Conservation (phyloP, 2,329 filamentous ascomycete genomes). For the Penicillium paneum region DNA sequence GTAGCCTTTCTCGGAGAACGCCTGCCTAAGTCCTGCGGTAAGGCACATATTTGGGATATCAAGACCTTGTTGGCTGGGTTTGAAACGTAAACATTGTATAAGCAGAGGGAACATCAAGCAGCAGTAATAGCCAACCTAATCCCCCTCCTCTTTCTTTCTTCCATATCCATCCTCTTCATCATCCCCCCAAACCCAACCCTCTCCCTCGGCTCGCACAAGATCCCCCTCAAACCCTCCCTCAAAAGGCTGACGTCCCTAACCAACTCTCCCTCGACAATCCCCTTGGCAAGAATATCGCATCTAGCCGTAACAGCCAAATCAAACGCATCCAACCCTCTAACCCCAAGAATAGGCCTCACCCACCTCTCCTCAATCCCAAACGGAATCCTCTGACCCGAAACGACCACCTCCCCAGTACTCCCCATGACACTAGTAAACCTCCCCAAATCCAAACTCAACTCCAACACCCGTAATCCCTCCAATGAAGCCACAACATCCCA, state of each 20-base stretch:
- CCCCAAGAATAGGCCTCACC: conserved; percentile 29
- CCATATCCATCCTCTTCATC: background rate
- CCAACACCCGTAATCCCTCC: conserved; percentile 18
- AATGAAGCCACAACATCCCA: conserved; percentile 27
- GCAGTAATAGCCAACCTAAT: conserved; percentile 31
- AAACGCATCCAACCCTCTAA: conserved; percentile 30
- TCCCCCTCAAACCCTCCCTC: conserved; percentile 24
- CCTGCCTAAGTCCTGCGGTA: no score
- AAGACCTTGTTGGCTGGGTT: no score
- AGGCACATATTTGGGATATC: no score
- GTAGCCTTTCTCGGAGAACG: no score
- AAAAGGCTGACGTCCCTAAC: conserved; percentile 26
- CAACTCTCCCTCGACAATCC: conserved; percentile 28
- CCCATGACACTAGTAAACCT: conserved; percentile 24
- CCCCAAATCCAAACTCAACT: conserved; percentile 32
- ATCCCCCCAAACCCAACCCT: background rate
- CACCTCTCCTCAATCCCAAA: conserved; percentile 29
- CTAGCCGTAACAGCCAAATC: conserved; percentile 35
- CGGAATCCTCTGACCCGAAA: conserved; percentile 24
- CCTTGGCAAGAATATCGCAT: conserved; percentile 30
- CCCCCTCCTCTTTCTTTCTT: background rate
- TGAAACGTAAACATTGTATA: no score
- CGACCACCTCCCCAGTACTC: conserved; percentile 12
- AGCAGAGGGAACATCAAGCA: conserved; percentile 15
- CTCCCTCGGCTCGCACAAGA: conserved; percentile 25